phyloP scores from a whole-genome alignment of 2,329 filamentous ascomycete genomes.

The Penicillium fuscoglaucum region DNA sequence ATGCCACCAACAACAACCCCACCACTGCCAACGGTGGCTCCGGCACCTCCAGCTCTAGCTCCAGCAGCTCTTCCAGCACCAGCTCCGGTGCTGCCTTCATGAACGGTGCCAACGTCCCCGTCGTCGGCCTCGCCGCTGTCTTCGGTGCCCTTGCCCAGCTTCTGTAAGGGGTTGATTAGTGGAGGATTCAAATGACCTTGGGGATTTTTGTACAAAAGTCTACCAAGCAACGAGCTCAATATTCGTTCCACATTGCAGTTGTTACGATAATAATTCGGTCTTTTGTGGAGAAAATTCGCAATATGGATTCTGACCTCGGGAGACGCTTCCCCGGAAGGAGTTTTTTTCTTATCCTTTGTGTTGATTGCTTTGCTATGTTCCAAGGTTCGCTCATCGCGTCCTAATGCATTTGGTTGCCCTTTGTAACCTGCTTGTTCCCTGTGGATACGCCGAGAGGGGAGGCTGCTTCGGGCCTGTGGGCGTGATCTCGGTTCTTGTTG shows the following conservation, averaged over 20 bases:
- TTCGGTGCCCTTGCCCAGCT: constrained; percentile 49
- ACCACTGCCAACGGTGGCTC: constrained; percentile 36
- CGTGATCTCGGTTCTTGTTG: constrained; percentile 9
- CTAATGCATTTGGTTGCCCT: constrained; percentile 28
- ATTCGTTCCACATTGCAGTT: constrained; percentile 35
- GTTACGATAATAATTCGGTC: constrained; percentile 47
- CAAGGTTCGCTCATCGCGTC: constrained; percentile 12
- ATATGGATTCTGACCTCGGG: constrained; percentile 26
- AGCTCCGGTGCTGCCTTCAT: constrained; percentile 42
- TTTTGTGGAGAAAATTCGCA: constrained; percentile 34
- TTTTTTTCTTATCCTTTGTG: constrained; percentile 20
- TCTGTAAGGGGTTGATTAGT: constrained; percentile 44
- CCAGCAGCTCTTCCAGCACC: constrained; percentile 28
- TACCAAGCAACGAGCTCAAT: constrained; percentile 37
- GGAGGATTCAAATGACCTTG: constrained; percentile 21
- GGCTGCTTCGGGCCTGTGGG: constrained; percentile 1
- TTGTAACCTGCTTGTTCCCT: constrained; percentile 14
- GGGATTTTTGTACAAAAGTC: constrained; percentile 40
- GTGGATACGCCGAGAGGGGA: constrained; percentile 5
- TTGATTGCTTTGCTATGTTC: constrained; percentile 21
- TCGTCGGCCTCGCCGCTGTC: constrained; percentile 45
- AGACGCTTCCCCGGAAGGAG: constrained; percentile 21
- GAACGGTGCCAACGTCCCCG: constrained; percentile 38
- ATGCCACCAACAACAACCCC: constrained; percentile 38
- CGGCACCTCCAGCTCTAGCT: constrained; percentile 32